These are phyloP conservation scores for Alternaria panax DNA, from an alignment of 2,329 filamentous ascomycete species.

Conservation along the genomic window DNA sequence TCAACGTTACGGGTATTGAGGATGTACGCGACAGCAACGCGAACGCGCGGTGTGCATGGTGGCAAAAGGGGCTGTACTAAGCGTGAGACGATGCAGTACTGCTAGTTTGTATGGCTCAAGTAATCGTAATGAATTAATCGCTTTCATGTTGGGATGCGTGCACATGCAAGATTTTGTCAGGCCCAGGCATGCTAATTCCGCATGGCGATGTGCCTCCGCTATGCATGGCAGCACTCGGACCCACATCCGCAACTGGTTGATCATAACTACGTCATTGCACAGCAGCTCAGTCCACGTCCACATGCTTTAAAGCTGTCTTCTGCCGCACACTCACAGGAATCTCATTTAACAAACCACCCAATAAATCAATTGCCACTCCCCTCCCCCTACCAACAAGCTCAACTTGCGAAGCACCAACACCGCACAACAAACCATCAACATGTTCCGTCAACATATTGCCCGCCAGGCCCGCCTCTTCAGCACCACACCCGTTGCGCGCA, in stretches of 20 bases:
- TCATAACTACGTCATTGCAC: constrained; percentile 36
- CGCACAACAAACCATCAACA: constrained; percentile 38
- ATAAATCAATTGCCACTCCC: constrained; percentile 5
- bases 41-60: constrained; percentile 60
- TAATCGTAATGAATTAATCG: constrained; percentile 5
- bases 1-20: constrained; percentile 54
- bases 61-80: constrained; percentile 59
- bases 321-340: constrained; percentile 7
- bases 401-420: constrained; percentile 6
- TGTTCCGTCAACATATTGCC: constrained; percentile 56
- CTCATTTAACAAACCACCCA: constrained; percentile 14
- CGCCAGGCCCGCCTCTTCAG: constrained; percentile 61
- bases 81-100: neutral
- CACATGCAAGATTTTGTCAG: constrained; percentile 5
- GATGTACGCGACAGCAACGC: constrained; percentile 55
- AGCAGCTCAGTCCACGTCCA: constrained; percentile 12
- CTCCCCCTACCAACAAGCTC: constrained; percentile 4
- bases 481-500: constrained; percentile 59
- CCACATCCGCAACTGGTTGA: constrained; percentile 15
- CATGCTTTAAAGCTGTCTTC: constrained; percentile 28
- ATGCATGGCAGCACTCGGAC: constrained; percentile 4
- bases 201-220: constrained; percentile 8
- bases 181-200: constrained; percentile 3
- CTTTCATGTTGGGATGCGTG: neutral
- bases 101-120: neutral